Evolutionary conservation across 257 asterid species (phyloP).

Genomic region (Lycium barbarum): DNA sequence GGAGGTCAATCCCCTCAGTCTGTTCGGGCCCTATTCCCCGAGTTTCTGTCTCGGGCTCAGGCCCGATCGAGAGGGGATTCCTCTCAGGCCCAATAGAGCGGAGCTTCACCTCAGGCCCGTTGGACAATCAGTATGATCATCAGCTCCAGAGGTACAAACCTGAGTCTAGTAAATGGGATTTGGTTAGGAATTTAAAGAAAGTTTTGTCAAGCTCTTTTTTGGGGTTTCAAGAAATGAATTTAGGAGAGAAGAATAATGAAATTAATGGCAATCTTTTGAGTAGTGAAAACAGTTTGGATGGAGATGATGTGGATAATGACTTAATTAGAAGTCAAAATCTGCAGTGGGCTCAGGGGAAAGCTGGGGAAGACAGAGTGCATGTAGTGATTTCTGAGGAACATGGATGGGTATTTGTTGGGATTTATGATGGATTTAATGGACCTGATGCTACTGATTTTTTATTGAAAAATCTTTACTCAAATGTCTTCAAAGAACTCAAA

Average conservation of each 20-base stretch:
- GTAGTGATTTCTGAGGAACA: conserved; percentile 84
- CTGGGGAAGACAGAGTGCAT: conserved; percentile 94
- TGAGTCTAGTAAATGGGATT: conserved; percentile 68
- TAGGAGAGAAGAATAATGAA: conserved; percentile 37
- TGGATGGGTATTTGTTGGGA: conserved; percentile 93
- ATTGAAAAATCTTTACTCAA: conserved; percentile 67
- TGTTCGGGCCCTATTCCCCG: conserved; percentile 72
- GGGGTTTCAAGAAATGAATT: conserved; percentile 54
- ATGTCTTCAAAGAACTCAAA: conserved; percentile 77
- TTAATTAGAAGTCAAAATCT: conserved; percentile 73
- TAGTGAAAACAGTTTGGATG: conserved; percentile 65
- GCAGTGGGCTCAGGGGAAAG: conserved; percentile 99
- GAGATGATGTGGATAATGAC: conserved; percentile 64
- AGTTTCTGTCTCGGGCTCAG: conserved; percentile 55
- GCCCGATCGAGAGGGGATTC: conserved; percentile 83
- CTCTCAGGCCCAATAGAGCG: conserved; percentile 94
- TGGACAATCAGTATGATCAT: conserved; percentile 80
- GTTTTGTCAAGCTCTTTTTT: conserved; percentile 59
- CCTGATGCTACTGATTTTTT: conserved; percentile 97
- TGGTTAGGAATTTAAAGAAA: conserved; percentile 60
- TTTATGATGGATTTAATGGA: conserved; percentile 89
- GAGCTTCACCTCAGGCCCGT: conserved; percentile 80
- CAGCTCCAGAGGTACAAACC: conserved; percentile 74
- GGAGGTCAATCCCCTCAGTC: conserved; percentile 44
- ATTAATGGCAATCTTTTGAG: conserved; percentile 43